Percentiles rank a stretch among this genome's conserved stretches.
These are phyloP conservation scores for Micromonas commoda DNA, from an alignment of 139 green algal species.

Conservation along the genomic window DNA sequence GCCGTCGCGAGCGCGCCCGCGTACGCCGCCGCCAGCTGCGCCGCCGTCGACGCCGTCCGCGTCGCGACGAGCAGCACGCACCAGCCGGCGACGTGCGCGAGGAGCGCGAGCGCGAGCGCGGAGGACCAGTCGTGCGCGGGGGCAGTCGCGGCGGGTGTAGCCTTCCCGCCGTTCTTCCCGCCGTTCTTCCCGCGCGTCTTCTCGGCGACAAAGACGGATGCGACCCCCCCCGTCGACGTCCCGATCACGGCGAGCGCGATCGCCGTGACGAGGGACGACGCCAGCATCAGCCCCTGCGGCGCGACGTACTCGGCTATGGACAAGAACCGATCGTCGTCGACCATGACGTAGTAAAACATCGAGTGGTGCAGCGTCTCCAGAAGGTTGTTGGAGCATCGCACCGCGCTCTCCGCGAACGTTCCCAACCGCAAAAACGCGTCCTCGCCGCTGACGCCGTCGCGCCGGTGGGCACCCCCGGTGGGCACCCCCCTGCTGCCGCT, in stretches of 20 bases:
- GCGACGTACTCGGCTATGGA: slow-evolving; percentile 18
- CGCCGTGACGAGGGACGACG: neutral
- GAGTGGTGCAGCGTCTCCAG: slow-evolving; percentile 15
- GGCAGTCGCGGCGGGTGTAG: too few species aligned
- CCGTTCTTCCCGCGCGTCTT: neutral
- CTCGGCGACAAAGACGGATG: neutral
- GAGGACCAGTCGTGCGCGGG: neutral
- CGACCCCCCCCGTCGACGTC: too few species aligned
- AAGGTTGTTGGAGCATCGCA: slow-evolving; percentile 11
- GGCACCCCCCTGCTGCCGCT: neutral
- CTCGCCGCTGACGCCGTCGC: neutral
- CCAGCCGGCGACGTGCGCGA: neutral
- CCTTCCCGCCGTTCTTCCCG: neutral
- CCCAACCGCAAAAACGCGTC: neutral
- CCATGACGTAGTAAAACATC: slow-evolving; percentile 19
- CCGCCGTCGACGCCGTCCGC: too few species aligned
- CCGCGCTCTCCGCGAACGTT: neutral
- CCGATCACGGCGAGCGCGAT: neutral
- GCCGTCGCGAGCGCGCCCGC: too few species aligned
- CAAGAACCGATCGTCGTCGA: slow-evolving; percentile 1
- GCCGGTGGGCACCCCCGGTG: too few species aligned
- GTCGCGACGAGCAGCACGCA: too few species aligned
- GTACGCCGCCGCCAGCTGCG: too few species aligned
- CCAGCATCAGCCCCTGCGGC: neutral
- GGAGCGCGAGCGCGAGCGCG: neutral